phyloP scores from a whole-genome alignment of 2,329 filamentous ascomycete species.

The Ceratocystis albifundus region DNA sequence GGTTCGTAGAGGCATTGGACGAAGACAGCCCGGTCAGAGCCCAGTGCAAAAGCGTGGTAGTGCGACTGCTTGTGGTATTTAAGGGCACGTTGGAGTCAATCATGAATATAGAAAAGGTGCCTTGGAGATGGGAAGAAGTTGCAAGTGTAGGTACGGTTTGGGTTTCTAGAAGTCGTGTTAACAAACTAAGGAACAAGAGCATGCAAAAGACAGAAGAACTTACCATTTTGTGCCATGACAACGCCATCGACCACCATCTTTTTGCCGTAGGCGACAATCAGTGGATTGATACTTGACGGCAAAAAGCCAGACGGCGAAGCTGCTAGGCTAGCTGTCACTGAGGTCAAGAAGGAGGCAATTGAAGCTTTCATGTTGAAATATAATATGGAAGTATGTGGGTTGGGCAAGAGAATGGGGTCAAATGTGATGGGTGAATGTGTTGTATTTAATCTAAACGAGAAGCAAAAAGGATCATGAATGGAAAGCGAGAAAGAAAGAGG shows the following conservation, averaged over 20 bases:
- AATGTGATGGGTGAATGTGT: not conserved
- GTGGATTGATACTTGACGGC: slow-evolving; percentile 31
- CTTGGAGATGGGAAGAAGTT: slow-evolving; percentile 32
- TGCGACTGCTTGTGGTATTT: slow-evolving; percentile 27
- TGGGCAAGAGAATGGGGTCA: not conserved
- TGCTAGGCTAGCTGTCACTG: slow-evolving; percentile 31
- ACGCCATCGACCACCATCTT: slow-evolving; percentile 32
- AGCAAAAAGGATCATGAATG: slow-evolving; percentile 16
- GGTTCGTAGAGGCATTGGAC: slow-evolving; percentile 20
- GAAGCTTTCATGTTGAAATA: slow-evolving; percentile 28
- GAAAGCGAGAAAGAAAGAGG: not conserved
- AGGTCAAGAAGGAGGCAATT: slow-evolving; percentile 27
- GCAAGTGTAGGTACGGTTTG: slow-evolving; percentile 31
- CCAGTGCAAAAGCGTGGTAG: slow-evolving; percentile 40
- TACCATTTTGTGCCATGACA: slow-evolving; percentile 32
- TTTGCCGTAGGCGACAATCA: slow-evolving; percentile 34
- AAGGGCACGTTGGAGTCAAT: slow-evolving; percentile 39
- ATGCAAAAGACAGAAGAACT: slow-evolving; percentile 21
- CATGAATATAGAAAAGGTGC: slow-evolving; percentile 34
- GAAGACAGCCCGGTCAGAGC: slow-evolving; percentile 34
- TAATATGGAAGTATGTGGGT: not conserved
- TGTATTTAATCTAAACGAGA: not conserved
- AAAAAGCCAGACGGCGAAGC: slow-evolving; percentile 35
- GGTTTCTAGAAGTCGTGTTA: slow-evolving; percentile 27
- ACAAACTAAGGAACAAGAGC: not conserved